Evolutionary conservation across 139 green algal genomes (phyloP), one percentile per base, ranked within the genome.

Genomic region (Penium margaritaceum): DNA sequence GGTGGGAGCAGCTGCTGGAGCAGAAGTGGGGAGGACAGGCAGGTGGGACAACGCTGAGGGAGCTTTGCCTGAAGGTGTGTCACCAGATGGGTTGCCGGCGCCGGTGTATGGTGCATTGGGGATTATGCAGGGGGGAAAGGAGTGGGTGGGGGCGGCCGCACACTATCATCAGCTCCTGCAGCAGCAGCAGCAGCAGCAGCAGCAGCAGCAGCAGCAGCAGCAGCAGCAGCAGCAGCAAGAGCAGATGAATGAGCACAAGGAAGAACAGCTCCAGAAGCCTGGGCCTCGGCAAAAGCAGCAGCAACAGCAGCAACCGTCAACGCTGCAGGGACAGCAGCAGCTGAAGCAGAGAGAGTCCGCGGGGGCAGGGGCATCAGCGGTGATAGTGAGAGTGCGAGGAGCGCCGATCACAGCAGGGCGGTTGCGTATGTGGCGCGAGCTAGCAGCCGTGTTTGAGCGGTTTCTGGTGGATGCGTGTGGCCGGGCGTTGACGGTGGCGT

Each of bases 401-500:
- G n/a, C n/a, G n/a, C n/a, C n/a, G n/a, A n/a, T n/a, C 41, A 12
- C 9, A 12, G 9, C 21, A 14, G 65, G 30, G 46, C 43, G 65
- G 65, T 5, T 36, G 29, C 24, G 70, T 6, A n/a, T 78, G 33
- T 78, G 70, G 70, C 77, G 66, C 15, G 70, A 78, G 27, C 63
- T 78, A 9, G 70, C 39, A 19, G n/a, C 77, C 6, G 21, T 78
- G n/a, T 78, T 75, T 41, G 70, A 78, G 63, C 65, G 62, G 29
- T 78, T 78, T 39, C 38, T 78, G 27, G 9, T 78, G 33, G 70
- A 63, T n/a, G 62, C 70, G 14, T 78, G 70, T 55, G 70, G 70
- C 63, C 37, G 62, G 15, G 62, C 70, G 21, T 6, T 21, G 65
- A 19, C 32, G 9, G 65, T 63, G 44, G 36, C 6, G 21, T 29